These are phyloP conservation scores for Primulina eburnea DNA, from an alignment of 257 asterid species.

Conservation along the genomic window DNA sequence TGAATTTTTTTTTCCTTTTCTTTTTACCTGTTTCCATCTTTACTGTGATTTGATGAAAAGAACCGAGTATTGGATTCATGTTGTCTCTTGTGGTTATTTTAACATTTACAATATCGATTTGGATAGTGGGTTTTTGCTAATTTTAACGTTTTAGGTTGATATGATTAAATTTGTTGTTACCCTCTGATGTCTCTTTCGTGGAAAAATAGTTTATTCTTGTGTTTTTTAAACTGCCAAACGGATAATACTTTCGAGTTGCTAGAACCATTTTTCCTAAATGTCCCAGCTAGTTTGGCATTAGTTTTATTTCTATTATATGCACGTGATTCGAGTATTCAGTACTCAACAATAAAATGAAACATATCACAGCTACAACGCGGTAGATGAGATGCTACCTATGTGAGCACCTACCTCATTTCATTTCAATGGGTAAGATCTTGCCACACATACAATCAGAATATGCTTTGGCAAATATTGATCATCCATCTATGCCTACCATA, in stretches of 20 bases:
- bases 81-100: neutral
- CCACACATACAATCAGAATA: too few species aligned
- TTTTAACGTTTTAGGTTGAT: neutral
- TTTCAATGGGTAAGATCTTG: too few species aligned
- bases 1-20: neutral
- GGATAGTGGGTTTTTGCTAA: neutral
- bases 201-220: neutral
- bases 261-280: neutral
- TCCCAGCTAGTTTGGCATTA: too few species aligned
- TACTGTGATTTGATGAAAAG: neutral
- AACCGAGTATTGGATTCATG: neutral
- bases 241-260: neutral
- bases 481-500: too few species aligned
- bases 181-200: neutral
- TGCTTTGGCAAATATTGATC: too few species aligned
- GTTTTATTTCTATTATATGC: neutral
- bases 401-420: too few species aligned
- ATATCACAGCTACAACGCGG: too few species aligned
- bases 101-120: conserved; percentile 1
- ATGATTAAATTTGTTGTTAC: neutral
- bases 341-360: too few species aligned
- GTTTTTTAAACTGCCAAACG: neutral
- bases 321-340: neutral
- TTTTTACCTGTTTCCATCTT: neutral
- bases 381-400: too few species aligned